Base-by-base conservation (phyloP, 257 asterid genomes). In the Catharanthus roseus region DNA sequence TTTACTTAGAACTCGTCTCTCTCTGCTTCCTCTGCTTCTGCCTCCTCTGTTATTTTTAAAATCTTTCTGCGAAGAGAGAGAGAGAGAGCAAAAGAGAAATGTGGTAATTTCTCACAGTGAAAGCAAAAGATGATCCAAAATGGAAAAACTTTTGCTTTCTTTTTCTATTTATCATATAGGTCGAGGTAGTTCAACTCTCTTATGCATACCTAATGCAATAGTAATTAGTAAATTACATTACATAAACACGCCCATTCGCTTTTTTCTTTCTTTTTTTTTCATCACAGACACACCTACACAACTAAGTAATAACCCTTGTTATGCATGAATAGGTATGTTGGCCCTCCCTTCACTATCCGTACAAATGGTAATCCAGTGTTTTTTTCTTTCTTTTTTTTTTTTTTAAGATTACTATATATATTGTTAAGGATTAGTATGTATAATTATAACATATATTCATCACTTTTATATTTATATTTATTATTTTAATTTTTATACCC, bases 61-160 rank as follows among this genome's bases (percentile, higher is more conserved):
- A 61, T 34, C 26, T 31, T 61, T 61, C 44, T 61, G 66, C 66
- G n/a, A n/a, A n/a, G n/a, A n/a, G n/a, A n/a, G n/a, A n/a, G n/a
- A n/a, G n/a, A n/a, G n/a, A 33, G 44, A 61, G 21, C 45, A 61
- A 33, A 61, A 31, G 45, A 31, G 66, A 19, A 31, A 33, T 61
- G 26, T 61, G 45, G 18, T 61, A 12, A 26, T 26, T 5, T 61
- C n/a, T n/a, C n/a, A n/a, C 5, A 60, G 42, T 60, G 66, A 60
- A 60, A 60, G 66, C 24, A 60, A 31, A 61, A 61, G 66, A 61
- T 31, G 66, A 33, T 61, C 6, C 6, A 19, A 61, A 15, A 61
- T 61, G 26, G 66, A 61, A 61, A n/a, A 61, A 16, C 24, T 18
- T 61, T 13, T 56, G 38, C 29, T 24, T 56, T 11, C 63, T 56